Conservation (phyloP, 2,329 filamentous ascomycete genomes). For the Xylariales sp. region DNA sequence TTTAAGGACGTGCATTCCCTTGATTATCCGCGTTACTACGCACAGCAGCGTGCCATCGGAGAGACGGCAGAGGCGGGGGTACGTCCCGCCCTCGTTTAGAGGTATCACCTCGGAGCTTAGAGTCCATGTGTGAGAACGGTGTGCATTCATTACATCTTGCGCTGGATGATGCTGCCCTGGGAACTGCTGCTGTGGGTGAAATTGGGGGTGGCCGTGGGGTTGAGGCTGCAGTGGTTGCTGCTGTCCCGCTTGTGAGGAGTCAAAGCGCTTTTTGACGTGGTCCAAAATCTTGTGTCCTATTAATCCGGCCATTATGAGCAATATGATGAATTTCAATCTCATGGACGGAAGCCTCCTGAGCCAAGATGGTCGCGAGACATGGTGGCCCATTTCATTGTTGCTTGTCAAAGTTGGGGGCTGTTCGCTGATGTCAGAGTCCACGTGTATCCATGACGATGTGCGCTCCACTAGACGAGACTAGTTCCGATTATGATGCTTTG, state of each 20-base stretch:
- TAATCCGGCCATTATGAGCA: conserved; percentile 31
- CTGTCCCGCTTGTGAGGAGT: background rate
- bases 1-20: conserved; percentile 53
- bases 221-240: conserved; percentile 17
- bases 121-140: conserved; percentile 34
- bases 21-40: conserved; percentile 56
- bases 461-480: conserved; percentile 15
- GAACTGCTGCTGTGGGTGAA: conserved; percentile 12
- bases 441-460: conserved; percentile 31
- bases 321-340: conserved; percentile 24
- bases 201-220: conserved; percentile 13
- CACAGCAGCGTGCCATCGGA: conserved; percentile 59
- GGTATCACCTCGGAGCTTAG: conserved; percentile 57
- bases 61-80: conserved; percentile 59
- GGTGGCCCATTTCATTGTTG: conserved; percentile 32
- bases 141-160: background rate
- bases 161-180: background rate
- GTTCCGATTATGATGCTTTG: too few relatives aligned
- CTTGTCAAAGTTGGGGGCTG: background rate
- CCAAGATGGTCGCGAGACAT: conserved; percentile 25
- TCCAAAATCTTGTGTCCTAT: conserved; percentile 37
- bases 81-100: conserved; percentile 56
- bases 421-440: conserved; percentile 17
- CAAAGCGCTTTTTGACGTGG: conserved; percentile 27
- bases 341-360: conserved; percentile 25